phyloP scores from a whole-genome alignment of 2,329 filamentous ascomycete species.

The Magnaporthales sp. region DNA sequence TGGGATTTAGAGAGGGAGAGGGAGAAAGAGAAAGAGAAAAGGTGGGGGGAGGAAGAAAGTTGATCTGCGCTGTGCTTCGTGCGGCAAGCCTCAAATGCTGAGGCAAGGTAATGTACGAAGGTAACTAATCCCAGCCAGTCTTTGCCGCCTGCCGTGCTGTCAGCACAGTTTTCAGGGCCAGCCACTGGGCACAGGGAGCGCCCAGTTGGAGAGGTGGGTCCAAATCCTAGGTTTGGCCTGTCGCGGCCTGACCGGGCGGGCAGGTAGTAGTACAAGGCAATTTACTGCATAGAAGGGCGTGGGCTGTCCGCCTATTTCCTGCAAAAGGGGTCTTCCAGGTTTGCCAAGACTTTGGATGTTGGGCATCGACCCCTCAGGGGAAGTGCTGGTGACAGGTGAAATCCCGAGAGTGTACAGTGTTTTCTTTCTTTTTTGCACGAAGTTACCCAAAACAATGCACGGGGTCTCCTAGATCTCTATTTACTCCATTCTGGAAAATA shows the following conservation, averaged over 20 bases:
- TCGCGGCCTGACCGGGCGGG: not conserved
- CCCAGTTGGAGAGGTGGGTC: not conserved
- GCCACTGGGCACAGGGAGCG: not conserved
- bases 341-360: not conserved
- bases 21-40: not conserved
- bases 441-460: not conserved
- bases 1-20: not conserved
- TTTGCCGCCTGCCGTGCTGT: not conserved
- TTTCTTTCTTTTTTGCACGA: not conserved
- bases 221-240: not conserved
- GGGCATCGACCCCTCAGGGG: not conserved
- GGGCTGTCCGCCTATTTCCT: not conserved
- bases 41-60: not conserved
- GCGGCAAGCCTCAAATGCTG: not conserved
- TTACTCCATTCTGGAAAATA: not conserved
- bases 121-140: not conserved
- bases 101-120: not conserved
- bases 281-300: not conserved
- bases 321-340: not conserved
- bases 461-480: not conserved
- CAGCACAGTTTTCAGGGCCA: not conserved
- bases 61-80: not conserved
- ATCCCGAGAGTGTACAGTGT: not conserved
- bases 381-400: not conserved
- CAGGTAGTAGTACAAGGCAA: not conserved